Evolutionary conservation across 1,139 yeast genomes (phyloP).

Genomic region (Taiozyma sp.): DNA sequence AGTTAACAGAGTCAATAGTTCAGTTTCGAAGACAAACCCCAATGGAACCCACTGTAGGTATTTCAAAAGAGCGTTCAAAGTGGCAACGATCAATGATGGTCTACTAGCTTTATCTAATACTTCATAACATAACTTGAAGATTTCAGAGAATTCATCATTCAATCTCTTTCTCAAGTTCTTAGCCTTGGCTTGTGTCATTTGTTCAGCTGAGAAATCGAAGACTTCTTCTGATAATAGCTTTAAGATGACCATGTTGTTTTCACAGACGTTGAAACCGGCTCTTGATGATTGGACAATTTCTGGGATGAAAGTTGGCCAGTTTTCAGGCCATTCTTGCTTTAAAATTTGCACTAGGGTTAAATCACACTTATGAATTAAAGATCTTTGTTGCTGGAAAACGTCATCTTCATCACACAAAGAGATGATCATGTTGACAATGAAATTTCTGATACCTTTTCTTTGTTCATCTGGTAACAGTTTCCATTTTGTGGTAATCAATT

Average conservation of each 20-base stretch:
- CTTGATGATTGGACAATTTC: conserved; percentile 84
- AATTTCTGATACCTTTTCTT: conserved; percentile 83
- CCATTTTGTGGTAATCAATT: conserved; percentile 89
- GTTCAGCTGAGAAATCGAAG: conserved; percentile 90
- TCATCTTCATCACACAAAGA: conserved; percentile 83
- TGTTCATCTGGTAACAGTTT: conserved; percentile 85
- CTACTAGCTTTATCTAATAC: conserved; percentile 84
- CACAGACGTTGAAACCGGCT: conserved; percentile 89
- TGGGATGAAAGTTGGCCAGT: conserved; percentile 97
- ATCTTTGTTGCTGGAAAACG: conserved; percentile 68
- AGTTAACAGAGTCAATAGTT: conserved; percentile 64
- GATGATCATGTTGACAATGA: conserved; percentile 89
- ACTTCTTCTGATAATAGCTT: conserved; percentile 91
- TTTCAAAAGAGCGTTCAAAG: conserved; percentile 75
- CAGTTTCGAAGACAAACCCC: conserved; percentile 85
- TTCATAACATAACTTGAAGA: conserved; percentile 88
- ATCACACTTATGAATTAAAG: conserved; percentile 89
- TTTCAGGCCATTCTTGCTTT: conserved; percentile 98
- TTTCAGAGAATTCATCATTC: conserved; percentile 88
- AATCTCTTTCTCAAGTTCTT: conserved; percentile 74
- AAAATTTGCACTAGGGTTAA: conserved; percentile 88
- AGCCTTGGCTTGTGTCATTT: conserved; percentile 94
- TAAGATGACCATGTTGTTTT: conserved; percentile 91
- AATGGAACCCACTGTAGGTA: conserved; percentile 94
- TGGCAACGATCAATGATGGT: conserved; percentile 77